Conservation (phyloP, 768 basidiomycete genomes). For the Podaxis sp. region DNA sequence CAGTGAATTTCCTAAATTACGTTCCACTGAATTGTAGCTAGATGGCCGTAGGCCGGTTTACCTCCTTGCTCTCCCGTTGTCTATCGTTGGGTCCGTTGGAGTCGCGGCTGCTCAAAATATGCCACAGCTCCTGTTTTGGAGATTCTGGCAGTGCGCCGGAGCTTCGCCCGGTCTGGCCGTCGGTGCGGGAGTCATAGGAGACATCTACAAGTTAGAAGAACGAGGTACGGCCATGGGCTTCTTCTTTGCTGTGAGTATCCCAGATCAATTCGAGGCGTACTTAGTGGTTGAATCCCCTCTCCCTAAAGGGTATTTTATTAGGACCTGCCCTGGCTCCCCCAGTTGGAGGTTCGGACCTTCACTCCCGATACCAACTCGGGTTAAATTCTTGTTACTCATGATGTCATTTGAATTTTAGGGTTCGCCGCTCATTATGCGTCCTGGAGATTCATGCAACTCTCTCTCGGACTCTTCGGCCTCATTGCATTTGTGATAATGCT, state of each 20-base stretch:
- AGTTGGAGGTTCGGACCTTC: constrained; percentile 41
- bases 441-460: constrained; percentile 60
- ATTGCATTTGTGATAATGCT: constrained; percentile 37
- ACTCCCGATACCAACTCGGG: not conserved
- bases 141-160: constrained; percentile 67
- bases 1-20: not conserved
- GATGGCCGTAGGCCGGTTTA: constrained; percentile 68
- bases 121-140: constrained; percentile 51
- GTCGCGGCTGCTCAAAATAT: constrained; percentile 47
- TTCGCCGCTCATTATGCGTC: constrained; percentile 56
- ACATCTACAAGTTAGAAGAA: constrained; percentile 66
- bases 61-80: constrained; percentile 55
- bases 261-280: not conserved
- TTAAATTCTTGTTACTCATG: not conserved
- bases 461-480: constrained; percentile 39
- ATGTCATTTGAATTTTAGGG: constrained; percentile 27
- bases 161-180: constrained; percentile 53
- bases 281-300: not conserved
- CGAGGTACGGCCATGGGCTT: constrained; percentile 58
- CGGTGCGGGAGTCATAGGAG: constrained; percentile 60
- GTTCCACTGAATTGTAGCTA: constrained; percentile 21
- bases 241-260: constrained; percentile 45
- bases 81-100: constrained; percentile 57
- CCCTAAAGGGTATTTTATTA: constrained; percentile 46
- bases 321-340: constrained; percentile 64